A percentile compares a stretch with the other conserved stretches of the same genome.
Conservation (phyloP, 768 basidiomycete species). For the Mycena belliarum region DNA sequence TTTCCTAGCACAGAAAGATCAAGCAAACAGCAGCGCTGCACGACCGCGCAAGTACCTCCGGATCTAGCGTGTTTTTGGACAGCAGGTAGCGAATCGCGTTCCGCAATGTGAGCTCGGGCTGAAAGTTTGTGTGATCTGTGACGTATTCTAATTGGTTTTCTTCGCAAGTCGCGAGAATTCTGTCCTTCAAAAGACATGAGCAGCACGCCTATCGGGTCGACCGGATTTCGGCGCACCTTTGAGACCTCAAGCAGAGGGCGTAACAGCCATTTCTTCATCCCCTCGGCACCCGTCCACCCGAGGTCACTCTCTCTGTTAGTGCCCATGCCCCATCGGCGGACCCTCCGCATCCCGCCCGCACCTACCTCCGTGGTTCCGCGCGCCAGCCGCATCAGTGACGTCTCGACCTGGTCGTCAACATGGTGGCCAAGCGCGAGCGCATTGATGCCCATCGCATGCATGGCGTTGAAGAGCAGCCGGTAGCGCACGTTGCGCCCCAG, state of each 20-base stretch:
- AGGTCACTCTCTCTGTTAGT: constrained; percentile 30
- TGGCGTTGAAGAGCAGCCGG: constrained; percentile 45
- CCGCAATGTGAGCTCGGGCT: constrained; percentile 69
- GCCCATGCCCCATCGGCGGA: constrained; percentile 83
- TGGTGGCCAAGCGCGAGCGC: constrained; percentile 74
- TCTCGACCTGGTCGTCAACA: constrained; percentile 83
- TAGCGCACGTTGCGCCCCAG: constrained; percentile 63
- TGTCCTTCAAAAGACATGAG: constrained; percentile 49
- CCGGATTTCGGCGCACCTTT: constrained; percentile 51
- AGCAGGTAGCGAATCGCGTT: constrained; percentile 68
- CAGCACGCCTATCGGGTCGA: background rate
- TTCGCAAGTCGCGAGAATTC: constrained; percentile 79
- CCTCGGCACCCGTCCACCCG: constrained; percentile 49
- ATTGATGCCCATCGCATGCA: constrained; percentile 39
- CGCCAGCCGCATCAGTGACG: constrained; percentile 68
- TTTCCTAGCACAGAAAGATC: background rate
- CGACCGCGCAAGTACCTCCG: constrained; percentile 22
- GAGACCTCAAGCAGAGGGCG: constrained; percentile 67
- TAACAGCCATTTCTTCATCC: constrained; percentile 69
- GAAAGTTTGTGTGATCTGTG: constrained; percentile 71
- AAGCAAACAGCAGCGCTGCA: background rate
- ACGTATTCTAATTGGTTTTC: constrained; percentile 61
- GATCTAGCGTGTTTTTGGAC: constrained; percentile 17
- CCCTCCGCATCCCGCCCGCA: constrained; percentile 65
- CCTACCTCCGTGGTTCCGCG: constrained; percentile 58